These are phyloP conservation scores for Arthrobotrys sphaeroides DNA, from an alignment of 2,329 filamentous ascomycete genomes.

Conservation along the genomic window DNA sequence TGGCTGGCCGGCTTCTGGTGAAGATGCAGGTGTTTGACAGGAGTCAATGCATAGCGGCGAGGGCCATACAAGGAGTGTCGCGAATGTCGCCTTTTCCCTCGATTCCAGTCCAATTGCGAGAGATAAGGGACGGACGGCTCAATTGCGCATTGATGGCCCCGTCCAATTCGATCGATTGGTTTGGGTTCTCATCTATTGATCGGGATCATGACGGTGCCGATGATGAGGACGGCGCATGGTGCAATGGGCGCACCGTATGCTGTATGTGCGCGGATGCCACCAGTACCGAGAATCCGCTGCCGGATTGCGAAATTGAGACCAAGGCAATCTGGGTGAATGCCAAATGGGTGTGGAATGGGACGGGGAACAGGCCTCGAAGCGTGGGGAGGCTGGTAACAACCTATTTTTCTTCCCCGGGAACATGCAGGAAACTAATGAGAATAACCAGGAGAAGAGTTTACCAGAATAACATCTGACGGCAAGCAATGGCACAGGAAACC, in stretches of 20 bases:
- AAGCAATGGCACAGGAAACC: background rate
- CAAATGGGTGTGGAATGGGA: constrained; percentile 16
- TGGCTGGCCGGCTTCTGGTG: constrained; percentile 38
- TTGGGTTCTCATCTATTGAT: background rate
- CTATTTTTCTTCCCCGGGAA: background rate
- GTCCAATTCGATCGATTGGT: background rate
- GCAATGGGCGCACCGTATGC: too few relatives aligned
- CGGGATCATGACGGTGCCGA: too few relatives aligned
- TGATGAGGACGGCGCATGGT: constrained; percentile 3
- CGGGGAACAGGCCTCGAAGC: constrained; percentile 28
- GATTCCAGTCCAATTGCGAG: background rate
- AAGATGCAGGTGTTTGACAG: constrained; percentile 48
- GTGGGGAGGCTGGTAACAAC: constrained; percentile 40
- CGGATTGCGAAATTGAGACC: constrained; percentile 48
- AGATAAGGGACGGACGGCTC: background rate
- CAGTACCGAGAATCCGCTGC: constrained; percentile 40
- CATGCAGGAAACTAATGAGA: background rate
- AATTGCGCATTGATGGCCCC: background rate
- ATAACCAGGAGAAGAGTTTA: constrained; percentile 28
- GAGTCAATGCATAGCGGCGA: constrained; percentile 30
- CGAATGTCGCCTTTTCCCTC: constrained; percentile 29
- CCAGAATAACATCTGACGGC: constrained; percentile 3
- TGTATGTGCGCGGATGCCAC: constrained; percentile 37
- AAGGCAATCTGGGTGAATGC: constrained; percentile 48
- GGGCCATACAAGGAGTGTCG: constrained; percentile 26